Base-by-base conservation (phyloP, 1,139 yeast genomes). In the Protomyces arabidopsidicola region DNA sequence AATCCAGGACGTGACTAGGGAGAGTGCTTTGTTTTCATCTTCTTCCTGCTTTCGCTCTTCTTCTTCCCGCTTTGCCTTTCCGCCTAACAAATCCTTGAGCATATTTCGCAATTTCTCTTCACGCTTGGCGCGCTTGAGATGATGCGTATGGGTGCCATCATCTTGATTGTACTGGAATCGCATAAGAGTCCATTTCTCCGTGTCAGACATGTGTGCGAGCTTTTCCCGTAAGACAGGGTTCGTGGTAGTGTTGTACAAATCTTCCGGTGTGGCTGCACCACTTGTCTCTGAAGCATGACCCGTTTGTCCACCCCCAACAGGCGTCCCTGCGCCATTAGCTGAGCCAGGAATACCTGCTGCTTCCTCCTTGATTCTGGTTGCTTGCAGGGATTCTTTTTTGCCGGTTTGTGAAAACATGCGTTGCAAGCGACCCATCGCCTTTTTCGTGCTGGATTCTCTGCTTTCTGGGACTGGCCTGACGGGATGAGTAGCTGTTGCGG, bases 51-150 rank as follows among this genome's bases (percentile, higher is more conserved):
- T 87, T 10, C 60, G 64, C 50, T 54, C 64, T 48, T 64, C 91
- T 90, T 31, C 71, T 63, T 53, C 74, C 8, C 64, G 60, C 64
- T 39, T 66, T 31, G 68, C 68, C 48, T 66, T 61, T n/a, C 91
- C 95, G 9, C 71, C 69, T 27, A 68, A 51, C 66, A 91, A 76
- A 72, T 89, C 96, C 70, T 89, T 89, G 69, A 93, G 80, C 96
- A 91, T 88, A 67, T 85, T 85, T 20, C 90, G 82, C 57, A 91
- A 78, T 73, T 90, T 90, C 72, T 91, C 98, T 74, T 90, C 97
- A 69, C 98, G 82, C 71, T 86, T 85, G 10, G 91, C 86, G 54
- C 87, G 84, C 67, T 84, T 81, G 68, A 91, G 78, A 72, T 84
- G 84, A 75, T 91, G 98, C 70, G 84, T 89, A 74, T 91, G 98